Conservation (phyloP, 2,329 filamentous ascomycete species). For the Ceratocystis lukuohia region DNA sequence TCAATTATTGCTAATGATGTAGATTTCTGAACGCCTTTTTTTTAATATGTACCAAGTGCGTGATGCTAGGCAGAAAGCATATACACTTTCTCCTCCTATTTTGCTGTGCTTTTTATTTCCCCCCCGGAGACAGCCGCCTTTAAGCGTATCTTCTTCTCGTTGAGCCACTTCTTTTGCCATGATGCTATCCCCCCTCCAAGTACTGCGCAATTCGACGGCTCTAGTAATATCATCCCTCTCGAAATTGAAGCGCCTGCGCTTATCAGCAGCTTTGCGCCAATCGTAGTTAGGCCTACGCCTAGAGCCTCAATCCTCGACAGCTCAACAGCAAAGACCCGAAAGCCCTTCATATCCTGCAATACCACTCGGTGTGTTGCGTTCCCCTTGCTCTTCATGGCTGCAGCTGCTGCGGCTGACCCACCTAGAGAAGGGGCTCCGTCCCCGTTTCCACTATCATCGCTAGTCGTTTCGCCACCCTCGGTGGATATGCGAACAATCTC, state of each 20-base stretch:
- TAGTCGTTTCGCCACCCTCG: constrained; percentile 34
- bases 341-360: constrained; percentile 65
- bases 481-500: constrained; percentile 61
- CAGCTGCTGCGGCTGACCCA: constrained; percentile 12
- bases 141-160: constrained; percentile 55
- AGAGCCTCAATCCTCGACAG: constrained; percentile 52
- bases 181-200: constrained; percentile 80
- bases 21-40: neutral
- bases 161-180: constrained; percentile 65
- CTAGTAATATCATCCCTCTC: constrained; percentile 65
- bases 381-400: constrained; percentile 21
- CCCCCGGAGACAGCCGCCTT: constrained; percentile 40
- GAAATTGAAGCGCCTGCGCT: constrained; percentile 51
- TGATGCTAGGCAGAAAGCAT: neutral
- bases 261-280: constrained; percentile 73
- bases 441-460: constrained; percentile 23
- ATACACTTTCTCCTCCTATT: neutral
- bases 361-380: constrained; percentile 64
- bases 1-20: neutral
- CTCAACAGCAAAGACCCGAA: constrained; percentile 59
- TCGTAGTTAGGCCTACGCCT: constrained; percentile 48
- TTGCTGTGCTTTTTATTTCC: neutral
- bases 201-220: constrained; percentile 52
- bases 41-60: neutral
- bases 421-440: neutral